Base-by-base conservation (phyloP, 2,329 filamentous ascomycete genomes). In the Lecanicillium sp. region DNA sequence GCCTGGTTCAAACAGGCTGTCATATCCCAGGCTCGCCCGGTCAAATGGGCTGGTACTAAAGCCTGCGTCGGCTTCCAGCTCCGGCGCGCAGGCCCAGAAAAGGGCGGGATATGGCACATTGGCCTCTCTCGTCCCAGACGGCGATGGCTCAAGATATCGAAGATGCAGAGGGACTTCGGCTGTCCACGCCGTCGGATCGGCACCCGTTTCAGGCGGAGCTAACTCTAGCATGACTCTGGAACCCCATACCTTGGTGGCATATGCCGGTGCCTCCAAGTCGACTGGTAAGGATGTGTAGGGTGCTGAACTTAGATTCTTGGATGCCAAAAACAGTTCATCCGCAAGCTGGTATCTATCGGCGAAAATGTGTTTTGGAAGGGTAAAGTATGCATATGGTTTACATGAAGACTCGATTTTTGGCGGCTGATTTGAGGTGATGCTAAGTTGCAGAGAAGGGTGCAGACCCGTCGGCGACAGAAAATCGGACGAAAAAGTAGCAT, bases 221-320 rank as follows among this genome's bases (percentile, higher is more conserved):
- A 96, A 70, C 54, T 92, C 80, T 15, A 95, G 62, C 4, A 95
- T 70, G 13, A 87, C 69, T 13, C 73, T 78, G 1, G 83, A 89
- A 5, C 90, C 90, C 90, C 90, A 95, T 22, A 70, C 60, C 6
- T 71, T 55, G 20, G 87, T 72, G 2, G 80, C 77, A 67, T 94
- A 96, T 50, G 83, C 82, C 2, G 90, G 90, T 1, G 87, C 88
- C 64, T 96, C 90, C 38, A 96, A 79, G 49, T 96, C 89, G 6
- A 89, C 84, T 15, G 86, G 85, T 11, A 84, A 75, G 18, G 78
- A 79, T 12, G 86, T 72, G 46, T 82, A 77, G 32, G 72, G 78
- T 29, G 94, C 64, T 2, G 74, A 67, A 3, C 71, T 68, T 15
- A 95, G 71, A 53, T 94, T 86, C 51, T 94, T 87, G 1, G 86